These are phyloP conservation scores for Teunomyces gatunensis DNA, from an alignment of 805 yeast genomes.

Conservation along the genomic window DNA sequence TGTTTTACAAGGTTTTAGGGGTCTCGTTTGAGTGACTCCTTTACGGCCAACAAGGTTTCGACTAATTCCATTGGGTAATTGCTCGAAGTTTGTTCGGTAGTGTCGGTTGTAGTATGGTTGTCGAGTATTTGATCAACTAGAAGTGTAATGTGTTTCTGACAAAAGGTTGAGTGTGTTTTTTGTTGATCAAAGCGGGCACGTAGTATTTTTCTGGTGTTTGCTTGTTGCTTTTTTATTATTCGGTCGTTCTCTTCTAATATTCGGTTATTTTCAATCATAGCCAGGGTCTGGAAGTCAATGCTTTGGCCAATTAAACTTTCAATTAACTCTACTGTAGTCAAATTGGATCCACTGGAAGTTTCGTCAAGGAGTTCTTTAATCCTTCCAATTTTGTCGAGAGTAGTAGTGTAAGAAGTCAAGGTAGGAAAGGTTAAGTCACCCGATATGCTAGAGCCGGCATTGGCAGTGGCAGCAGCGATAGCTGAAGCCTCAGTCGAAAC, in stretches of 20 bases:
- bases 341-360: not conserved
- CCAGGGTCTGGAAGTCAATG: slow-evolving; percentile 1
- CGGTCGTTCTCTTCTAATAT: slow-evolving; percentile 4
- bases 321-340: not conserved
- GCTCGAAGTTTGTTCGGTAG: not conserved
- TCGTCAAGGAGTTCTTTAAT: not conserved
- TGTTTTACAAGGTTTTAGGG: too few species aligned
- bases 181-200: slow-evolving; percentile 4
- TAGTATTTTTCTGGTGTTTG: slow-evolving; percentile 2
- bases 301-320: not conserved
- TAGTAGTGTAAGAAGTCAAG: not conserved
- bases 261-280: slow-evolving; percentile 1
- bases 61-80: not conserved
- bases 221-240: slow-evolving; percentile 6
- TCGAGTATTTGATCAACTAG: not conserved
- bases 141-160: not conserved
- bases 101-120: not conserved
- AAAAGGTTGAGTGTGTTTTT: not conserved
- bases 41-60: not conserved
- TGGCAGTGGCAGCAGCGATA: not conserved
- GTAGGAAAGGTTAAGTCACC: not conserved
- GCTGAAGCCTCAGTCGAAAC: not conserved
- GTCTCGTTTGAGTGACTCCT: not conserved
- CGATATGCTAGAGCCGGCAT: not conserved
- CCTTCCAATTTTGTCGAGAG: not conserved